Percentiles rank a stretch among this genome's conserved stretches.
phyloP scores from a whole-genome alignment of 495 filamentous ascomycete species.

The Aspergillus incahuasiensis region DNA sequence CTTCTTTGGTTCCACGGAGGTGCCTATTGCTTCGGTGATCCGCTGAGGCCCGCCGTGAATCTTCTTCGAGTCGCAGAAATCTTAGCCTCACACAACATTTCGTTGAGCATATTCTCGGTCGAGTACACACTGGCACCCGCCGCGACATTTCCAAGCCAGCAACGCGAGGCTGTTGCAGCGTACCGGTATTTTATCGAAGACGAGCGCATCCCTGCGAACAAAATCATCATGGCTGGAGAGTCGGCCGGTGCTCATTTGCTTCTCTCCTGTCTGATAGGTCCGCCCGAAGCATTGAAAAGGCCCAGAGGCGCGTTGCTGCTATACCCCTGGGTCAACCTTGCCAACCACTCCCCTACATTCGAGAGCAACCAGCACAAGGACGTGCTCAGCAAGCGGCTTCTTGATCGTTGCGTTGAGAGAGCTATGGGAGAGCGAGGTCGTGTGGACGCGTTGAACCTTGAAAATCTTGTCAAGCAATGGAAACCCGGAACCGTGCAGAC shows the following conservation, averaged over 20 bases:
- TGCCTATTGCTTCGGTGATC: background rate
- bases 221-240: background rate
- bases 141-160: background rate
- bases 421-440: background rate
- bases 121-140: background rate
- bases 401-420: background rate
- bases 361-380: background rate
- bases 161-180: background rate
- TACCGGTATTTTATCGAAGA: background rate
- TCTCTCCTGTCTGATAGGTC: background rate
- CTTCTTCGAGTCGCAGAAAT: conserved; percentile 1
- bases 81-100: background rate
- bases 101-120: background rate
- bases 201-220: background rate
- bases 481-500: too few relatives aligned
- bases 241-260: background rate
- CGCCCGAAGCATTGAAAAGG: background rate
- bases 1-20: conserved; percentile 2
- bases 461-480: background rate
- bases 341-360: background rate
- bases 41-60: background rate
- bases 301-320: background rate
- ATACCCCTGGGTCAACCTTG: background rate
- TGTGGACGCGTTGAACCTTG: background rate
- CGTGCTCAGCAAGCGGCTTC: conserved; percentile 3